phyloP scores from a whole-genome alignment of 2,329 filamentous ascomycete species.

The Fusarium chaquense region DNA sequence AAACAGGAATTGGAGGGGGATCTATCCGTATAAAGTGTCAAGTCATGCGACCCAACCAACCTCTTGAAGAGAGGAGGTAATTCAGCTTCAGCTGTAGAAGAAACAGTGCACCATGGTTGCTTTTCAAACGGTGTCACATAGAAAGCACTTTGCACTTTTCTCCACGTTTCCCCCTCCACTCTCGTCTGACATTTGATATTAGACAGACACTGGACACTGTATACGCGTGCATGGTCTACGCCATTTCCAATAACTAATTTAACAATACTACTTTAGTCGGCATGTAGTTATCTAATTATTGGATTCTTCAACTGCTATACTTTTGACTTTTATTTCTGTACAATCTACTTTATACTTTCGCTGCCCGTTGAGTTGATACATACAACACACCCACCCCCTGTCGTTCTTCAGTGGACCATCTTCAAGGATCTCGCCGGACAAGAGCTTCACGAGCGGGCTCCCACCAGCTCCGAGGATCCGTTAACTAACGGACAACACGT shows the following conservation, averaged over 20 bases:
- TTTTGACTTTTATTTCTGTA: background rate
- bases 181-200: conserved; percentile 21
- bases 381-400: conserved; percentile 2
- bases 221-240: conserved; percentile 8
- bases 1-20: conserved; percentile 14
- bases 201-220: background rate
- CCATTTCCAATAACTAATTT: conserved; percentile 13
- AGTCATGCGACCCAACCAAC: conserved; percentile 38
- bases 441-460: conserved; percentile 31
- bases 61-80: conserved; percentile 10
- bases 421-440: conserved; percentile 26
- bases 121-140: conserved; percentile 27
- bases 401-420: conserved; percentile 14
- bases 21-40: background rate
- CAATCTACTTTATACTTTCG: background rate
- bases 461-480: conserved; percentile 35
- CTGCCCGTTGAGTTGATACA: background rate
- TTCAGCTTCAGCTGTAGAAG: conserved; percentile 18
- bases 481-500: background rate
- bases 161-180: conserved; percentile 15
- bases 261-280: background rate
- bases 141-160: background rate
- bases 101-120: conserved; percentile 19
- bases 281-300: background rate
- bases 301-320: background rate